These are phyloP conservation scores for Kuraishia cidri DNA, from an alignment of 805 yeast genomes.

Conservation along the genomic window DNA sequence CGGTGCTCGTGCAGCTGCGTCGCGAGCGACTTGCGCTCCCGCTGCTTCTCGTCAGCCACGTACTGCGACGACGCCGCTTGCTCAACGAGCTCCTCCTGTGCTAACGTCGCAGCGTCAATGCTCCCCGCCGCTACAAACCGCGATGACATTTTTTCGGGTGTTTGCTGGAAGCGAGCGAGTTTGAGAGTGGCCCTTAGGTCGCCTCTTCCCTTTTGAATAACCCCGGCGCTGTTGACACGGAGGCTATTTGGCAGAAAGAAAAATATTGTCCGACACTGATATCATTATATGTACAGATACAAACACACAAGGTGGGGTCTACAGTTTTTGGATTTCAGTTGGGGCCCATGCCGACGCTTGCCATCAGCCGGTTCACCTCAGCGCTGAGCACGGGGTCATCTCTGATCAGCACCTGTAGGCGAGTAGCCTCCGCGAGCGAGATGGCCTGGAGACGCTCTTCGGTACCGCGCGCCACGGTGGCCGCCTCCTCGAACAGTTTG, in stretches of 20 bases:
- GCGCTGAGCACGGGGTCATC: conserved; percentile 56
- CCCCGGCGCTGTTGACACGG: too few species aligned
- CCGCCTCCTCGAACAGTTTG: conserved; percentile 71
- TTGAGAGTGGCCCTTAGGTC: not conserved
- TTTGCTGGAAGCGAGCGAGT: too few species aligned
- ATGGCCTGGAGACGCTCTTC: conserved; percentile 89
- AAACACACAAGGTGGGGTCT: too few species aligned
- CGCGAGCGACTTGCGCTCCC: conserved; percentile 4
- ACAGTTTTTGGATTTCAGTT: too few species aligned
- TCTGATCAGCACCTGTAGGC: conserved; percentile 75
- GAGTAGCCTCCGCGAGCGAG: conserved; percentile 87
- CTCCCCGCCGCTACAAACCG: conserved; percentile 6
- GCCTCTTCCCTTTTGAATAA: too few species aligned
- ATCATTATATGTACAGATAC: too few species aligned
- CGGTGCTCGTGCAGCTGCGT: conserved; percentile 5
- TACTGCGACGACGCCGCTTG: conserved; percentile 4
- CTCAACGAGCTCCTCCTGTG: conserved; percentile 3
- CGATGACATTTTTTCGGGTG: conserved; percentile 1
- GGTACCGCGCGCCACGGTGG: conserved; percentile 71
- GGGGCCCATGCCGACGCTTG: too few species aligned
- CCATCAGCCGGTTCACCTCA: too few species aligned
- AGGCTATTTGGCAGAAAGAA: too few species aligned
- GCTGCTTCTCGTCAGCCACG: conserved; percentile 1
- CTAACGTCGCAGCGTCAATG: conserved; percentile 4
- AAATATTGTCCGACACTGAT: too few species aligned